Evolutionary conservation across 352 stramenopile species (phyloP).

Genomic region (Discostella stelligera): DNA sequence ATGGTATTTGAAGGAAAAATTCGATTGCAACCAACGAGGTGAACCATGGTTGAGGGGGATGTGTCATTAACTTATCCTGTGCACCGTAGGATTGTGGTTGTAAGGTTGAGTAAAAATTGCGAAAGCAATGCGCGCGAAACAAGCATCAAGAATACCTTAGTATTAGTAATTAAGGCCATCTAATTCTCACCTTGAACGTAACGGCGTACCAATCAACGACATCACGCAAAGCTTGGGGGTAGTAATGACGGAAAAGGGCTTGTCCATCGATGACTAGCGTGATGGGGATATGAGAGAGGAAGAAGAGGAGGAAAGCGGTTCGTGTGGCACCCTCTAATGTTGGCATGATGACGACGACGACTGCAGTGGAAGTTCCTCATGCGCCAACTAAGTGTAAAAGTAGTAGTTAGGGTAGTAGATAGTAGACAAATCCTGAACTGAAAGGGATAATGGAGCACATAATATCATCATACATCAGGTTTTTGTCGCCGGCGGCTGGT

Average conservation of each 20-base stretch:
- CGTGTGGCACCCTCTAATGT: constrained; percentile 35
- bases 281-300: constrained; percentile 70
- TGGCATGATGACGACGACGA: constrained; percentile 30
- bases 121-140: no score
- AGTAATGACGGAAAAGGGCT: constrained; percentile 52
- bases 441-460: no score
- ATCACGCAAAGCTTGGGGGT: constrained; percentile 52
- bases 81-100: neutral
- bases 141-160: neutral
- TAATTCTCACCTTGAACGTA: constrained; percentile 46
- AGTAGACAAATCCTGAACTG: no score
- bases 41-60: constrained; percentile 54
- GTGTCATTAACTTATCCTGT: constrained; percentile 63
- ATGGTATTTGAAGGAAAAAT: constrained; percentile 70
- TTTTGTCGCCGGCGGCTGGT: no score
- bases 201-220: constrained; percentile 58
- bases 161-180: neutral
- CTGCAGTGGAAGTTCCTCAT: no score
- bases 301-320: constrained; percentile 62
- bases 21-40: constrained; percentile 55
- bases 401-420: no score
- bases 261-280: constrained; percentile 72
- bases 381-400: no score
- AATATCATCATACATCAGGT: no score
- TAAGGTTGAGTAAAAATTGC: constrained; percentile 11